These are phyloP conservation scores for Claviceps maximensis DNA, from an alignment of 2,329 filamentous ascomycete species.

Conservation along the genomic window DNA sequence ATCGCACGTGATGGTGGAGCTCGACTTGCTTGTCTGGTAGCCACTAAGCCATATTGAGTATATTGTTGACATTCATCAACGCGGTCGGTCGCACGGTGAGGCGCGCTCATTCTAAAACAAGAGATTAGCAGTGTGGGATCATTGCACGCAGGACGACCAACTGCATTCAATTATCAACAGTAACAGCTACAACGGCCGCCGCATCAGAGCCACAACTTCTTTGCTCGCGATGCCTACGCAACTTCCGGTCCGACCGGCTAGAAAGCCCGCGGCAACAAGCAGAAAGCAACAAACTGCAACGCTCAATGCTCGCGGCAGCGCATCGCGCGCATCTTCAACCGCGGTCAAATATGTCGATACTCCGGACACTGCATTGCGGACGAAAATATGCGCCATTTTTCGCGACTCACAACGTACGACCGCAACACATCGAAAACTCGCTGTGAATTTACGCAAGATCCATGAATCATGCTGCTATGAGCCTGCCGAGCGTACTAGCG, in stretches of 20 bases:
- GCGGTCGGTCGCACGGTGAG: slow-evolving; percentile 8
- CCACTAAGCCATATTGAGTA: slow-evolving; percentile 18
- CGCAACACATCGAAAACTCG: slow-evolving; percentile 79
- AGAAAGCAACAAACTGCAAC: slow-evolving; percentile 26
- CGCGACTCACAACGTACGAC: slow-evolving; percentile 78
- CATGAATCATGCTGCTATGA: slow-evolving; percentile 74
- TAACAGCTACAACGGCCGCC: background rate
- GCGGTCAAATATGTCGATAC: slow-evolving; percentile 68
- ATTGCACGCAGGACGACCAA: background rate
- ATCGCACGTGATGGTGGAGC: slow-evolving; percentile 21
- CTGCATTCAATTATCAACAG: background rate
- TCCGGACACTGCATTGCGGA: slow-evolving; percentile 55
- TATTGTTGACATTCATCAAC: slow-evolving; percentile 18
- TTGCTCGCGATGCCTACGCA: slow-evolving; percentile 33
- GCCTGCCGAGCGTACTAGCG: slow-evolving; percentile 37
- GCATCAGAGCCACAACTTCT: background rate
- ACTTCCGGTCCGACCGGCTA: slow-evolving; percentile 32
- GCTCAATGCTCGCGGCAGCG: slow-evolving; percentile 27
- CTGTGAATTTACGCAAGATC: slow-evolving; percentile 75
- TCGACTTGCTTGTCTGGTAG: background rate
- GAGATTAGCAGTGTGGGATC: background rate
- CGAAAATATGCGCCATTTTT: slow-evolving; percentile 60
- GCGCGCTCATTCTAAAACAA: slow-evolving; percentile 19
- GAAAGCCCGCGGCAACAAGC: slow-evolving; percentile 28
- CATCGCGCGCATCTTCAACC: slow-evolving; percentile 34